Evolutionary conservation across 1,284 basidiomycete species (phyloP).

Genomic region (Papiliotrema nemorosa): DNA sequence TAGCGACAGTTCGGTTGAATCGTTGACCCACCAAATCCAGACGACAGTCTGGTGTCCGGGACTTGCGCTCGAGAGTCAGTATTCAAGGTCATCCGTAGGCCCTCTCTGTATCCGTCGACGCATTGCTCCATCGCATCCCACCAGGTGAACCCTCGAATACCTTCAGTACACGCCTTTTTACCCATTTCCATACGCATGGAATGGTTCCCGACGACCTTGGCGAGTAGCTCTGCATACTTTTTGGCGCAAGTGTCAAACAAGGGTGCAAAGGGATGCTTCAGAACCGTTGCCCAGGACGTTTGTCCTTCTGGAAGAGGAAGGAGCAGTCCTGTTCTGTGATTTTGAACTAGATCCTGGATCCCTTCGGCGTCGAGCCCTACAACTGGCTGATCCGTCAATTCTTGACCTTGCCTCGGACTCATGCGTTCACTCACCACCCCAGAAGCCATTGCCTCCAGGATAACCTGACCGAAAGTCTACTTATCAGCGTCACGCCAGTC

Average conservation of each 20-base stretch:
- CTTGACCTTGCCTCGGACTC: neutral
- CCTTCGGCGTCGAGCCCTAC: slow-evolving; percentile 58
- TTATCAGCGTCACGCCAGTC: slow-evolving; percentile 3
- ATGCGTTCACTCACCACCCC: slow-evolving; percentile 45
- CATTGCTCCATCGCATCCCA: slow-evolving; percentile 54
- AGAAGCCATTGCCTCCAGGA: slow-evolving; percentile 56
- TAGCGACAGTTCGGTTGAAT: too few species aligned
- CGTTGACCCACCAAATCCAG: too few species aligned
- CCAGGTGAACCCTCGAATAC: slow-evolving; percentile 53
- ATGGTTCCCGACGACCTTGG: slow-evolving; percentile 41
- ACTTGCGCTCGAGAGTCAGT: too few species aligned
- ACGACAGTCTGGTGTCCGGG: too few species aligned
- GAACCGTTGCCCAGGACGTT: slow-evolving; percentile 15
- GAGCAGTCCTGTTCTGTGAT: slow-evolving; percentile 52
- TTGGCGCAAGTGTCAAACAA: slow-evolving; percentile 45
- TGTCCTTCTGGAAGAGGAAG: slow-evolving; percentile 36
- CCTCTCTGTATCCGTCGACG: too few species aligned
- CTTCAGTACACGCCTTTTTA: slow-evolving; percentile 45
- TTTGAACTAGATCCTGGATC: slow-evolving; percentile 55
- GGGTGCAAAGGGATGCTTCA: slow-evolving; percentile 36
- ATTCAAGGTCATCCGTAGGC: too few species aligned
- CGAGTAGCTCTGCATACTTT: slow-evolving; percentile 52
- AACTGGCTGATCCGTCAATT: slow-evolving; percentile 46
- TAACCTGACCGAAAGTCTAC: slow-evolving; percentile 58
- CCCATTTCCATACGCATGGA: slow-evolving; percentile 42